These are phyloP conservation scores for Pestalotiopsis sp. DNA, from an alignment of 2,329 filamentous ascomycete species.

Conservation along the genomic window DNA sequence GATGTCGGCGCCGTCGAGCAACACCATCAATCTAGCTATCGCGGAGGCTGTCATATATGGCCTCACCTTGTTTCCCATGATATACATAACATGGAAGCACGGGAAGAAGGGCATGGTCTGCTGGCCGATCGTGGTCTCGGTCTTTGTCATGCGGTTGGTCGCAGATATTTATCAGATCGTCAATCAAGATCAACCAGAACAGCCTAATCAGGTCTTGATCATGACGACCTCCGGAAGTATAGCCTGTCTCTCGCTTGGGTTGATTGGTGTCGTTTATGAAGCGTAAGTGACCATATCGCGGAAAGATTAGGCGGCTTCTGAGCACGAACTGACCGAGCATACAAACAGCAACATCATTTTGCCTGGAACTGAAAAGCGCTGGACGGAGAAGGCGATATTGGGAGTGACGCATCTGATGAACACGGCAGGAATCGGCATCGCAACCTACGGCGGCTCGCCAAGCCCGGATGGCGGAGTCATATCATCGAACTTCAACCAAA, in stretches of 20 bases:
- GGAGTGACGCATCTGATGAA: not conserved
- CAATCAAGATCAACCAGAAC: not conserved
- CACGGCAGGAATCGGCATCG: not conserved
- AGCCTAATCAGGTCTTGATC: not conserved
- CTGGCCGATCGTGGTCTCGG: not conserved
- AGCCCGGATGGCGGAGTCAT: not conserved
- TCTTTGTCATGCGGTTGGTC: not conserved
- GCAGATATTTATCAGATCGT: not conserved
- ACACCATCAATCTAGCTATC: not conserved
- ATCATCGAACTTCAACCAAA: not conserved
- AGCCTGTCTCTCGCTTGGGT: not conserved
- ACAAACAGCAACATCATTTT: not conserved
- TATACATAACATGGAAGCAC: constrained; percentile 6
- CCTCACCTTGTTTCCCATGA: not conserved
- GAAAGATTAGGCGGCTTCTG: not conserved
- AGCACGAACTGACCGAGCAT: not conserved
- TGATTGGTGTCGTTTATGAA: not conserved
- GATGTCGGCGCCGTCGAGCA: not conserved
- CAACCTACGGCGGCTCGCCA: not conserved
- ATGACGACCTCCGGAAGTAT: not conserved
- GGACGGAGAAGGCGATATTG: not conserved
- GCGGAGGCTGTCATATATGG: not conserved
- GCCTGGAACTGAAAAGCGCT: not conserved
- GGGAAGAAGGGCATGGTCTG: not conserved
- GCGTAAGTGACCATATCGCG: not conserved